Conservation (phyloP, 768 basidiomycete species). For the Hericium coralloides region DNA sequence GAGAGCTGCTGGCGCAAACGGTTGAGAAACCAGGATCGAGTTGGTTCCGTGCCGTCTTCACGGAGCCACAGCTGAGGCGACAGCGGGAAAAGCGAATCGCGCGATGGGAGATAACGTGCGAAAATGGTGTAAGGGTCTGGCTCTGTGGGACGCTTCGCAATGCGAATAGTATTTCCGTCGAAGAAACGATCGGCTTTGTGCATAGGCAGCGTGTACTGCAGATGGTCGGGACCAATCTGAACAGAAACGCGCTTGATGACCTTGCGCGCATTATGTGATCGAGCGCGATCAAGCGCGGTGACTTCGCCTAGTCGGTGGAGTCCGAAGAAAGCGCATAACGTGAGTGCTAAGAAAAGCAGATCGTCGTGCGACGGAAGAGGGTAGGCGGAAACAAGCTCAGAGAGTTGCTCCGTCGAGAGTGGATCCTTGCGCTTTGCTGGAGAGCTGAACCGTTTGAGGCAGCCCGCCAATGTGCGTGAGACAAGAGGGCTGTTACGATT, state of each 20-base stretch:
- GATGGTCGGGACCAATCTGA: background rate
- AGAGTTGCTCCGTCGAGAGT: constrained; percentile 14
- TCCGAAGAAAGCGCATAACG: constrained; percentile 16
- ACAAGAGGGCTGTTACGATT: constrained; percentile 19
- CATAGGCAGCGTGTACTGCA: constrained; percentile 22
- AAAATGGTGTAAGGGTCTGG: background rate
- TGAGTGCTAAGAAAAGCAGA: constrained; percentile 15
- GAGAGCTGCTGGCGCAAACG: too few relatives aligned
- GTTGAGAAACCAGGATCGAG: constrained; percentile 25
- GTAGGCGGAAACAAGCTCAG: background rate
- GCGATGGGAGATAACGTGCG: constrained; percentile 12
- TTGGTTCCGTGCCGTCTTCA: constrained; percentile 23
- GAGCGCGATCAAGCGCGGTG: constrained; percentile 10
- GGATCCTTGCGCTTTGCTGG: constrained; percentile 22
- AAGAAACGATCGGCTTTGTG: constrained; percentile 29
- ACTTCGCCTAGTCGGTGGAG: constrained; percentile 23
- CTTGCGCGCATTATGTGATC: constrained; percentile 13
- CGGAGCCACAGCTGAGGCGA: constrained; percentile 27
- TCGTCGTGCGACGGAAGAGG: constrained; percentile 13
- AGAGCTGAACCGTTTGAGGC: constrained; percentile 14
- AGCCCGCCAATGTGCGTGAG: constrained; percentile 22
- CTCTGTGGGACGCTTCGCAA: background rate
- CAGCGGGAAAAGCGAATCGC: background rate
- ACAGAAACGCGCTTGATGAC: constrained; percentile 9
- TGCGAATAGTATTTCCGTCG: constrained; percentile 14